These are phyloP conservation scores for Penicillium verrucosum DNA, from an alignment of 2,329 filamentous ascomycete genomes.

Conservation along the genomic window DNA sequence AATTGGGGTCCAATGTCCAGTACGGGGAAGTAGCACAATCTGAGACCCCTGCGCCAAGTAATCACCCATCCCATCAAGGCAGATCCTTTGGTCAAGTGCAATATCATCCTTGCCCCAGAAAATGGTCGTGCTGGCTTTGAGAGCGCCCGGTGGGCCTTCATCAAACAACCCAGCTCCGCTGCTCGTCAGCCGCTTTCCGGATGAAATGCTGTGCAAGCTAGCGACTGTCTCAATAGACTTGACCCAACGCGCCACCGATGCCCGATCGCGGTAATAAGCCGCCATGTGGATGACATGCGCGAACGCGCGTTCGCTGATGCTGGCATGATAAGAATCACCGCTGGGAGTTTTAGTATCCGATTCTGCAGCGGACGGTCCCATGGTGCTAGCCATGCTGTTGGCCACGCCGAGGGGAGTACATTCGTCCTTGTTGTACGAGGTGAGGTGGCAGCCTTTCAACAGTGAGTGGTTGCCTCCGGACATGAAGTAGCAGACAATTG, in stretches of 20 bases:
- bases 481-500: conserved; percentile 45
- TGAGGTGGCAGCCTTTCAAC: conserved; percentile 42
- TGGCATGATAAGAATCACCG: conserved; percentile 40
- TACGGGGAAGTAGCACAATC: conserved; percentile 48
- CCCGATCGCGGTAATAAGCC: conserved; percentile 53
- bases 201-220: conserved; percentile 46
- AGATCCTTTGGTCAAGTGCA: conserved; percentile 50
- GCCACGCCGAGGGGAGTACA: conserved; percentile 38
- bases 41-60: conserved; percentile 51
- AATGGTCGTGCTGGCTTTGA: conserved; percentile 53
- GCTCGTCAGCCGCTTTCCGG: conserved; percentile 31
- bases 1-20: conserved; percentile 54
- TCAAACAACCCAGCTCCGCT: conserved; percentile 46
- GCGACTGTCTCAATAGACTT: conserved; percentile 52
- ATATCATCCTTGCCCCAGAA: conserved; percentile 53
- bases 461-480: conserved; percentile 51
- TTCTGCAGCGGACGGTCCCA: conserved; percentile 51
- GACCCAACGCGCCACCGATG: conserved; percentile 47
- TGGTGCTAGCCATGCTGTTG: conserved; percentile 50
- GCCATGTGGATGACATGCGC: conserved; percentile 53
- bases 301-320: conserved; percentile 40
- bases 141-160: conserved; percentile 43
- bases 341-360: conserved; percentile 33
- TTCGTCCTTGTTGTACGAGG: conserved; percentile 35
- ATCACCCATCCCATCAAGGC: conserved; percentile 52